Conservation (phyloP, 768 basidiomycete species). For the Trametes maxima region DNA sequence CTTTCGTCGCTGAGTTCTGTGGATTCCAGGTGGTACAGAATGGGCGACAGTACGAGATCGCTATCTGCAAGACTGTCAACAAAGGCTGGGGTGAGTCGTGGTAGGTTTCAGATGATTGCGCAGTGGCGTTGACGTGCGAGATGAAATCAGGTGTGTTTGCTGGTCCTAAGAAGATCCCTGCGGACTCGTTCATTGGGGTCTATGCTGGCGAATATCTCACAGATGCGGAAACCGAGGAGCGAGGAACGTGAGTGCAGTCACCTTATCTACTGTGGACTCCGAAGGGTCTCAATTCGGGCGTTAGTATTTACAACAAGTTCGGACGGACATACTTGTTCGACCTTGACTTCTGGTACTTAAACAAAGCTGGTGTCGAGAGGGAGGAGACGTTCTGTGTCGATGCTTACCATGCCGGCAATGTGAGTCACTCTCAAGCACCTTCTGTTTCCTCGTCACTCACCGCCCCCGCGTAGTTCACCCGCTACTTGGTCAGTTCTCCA, state of each 20-base stretch:
- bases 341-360: slow-evolving; percentile 75
- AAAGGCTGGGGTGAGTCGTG: slow-evolving; percentile 82
- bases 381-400: slow-evolving; percentile 64
- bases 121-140: background rate
- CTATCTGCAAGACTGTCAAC: slow-evolving; percentile 66
- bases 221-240: slow-evolving; percentile 62
- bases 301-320: slow-evolving; percentile 60
- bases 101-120: no score
- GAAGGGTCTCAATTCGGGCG: background rate
- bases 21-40: slow-evolving; percentile 73
- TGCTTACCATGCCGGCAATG: slow-evolving; percentile 87
- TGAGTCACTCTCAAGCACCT: slow-evolving; percentile 41
- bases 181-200: slow-evolving; percentile 76
- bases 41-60: slow-evolving; percentile 65
- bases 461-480: slow-evolving; percentile 67
- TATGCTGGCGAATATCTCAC: slow-evolving; percentile 85
- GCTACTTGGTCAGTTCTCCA: slow-evolving; percentile 65
- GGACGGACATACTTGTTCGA: slow-evolving; percentile 84
- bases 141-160: slow-evolving; percentile 65
- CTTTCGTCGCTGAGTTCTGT: background rate
- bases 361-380: slow-evolving; percentile 36
- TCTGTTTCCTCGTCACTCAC: background rate
- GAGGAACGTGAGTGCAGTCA: slow-evolving; percentile 58
- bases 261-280: background rate
- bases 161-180: slow-evolving; percentile 60